Evolutionary conservation across 2,329 filamentous ascomycete genomes (phyloP).

Genomic region (Colletotrichum camelliae): DNA sequence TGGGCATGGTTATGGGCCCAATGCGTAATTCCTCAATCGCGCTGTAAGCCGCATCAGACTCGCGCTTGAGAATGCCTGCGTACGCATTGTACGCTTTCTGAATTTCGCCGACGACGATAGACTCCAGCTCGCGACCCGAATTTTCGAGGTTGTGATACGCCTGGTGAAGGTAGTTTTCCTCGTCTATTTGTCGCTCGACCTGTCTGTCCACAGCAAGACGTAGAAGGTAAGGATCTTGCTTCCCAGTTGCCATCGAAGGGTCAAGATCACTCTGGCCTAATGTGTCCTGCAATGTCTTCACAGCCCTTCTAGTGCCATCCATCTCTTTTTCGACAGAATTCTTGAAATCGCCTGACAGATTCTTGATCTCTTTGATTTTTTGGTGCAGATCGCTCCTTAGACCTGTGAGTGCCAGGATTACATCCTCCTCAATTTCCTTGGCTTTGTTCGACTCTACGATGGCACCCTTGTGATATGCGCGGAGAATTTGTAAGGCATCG

Average conservation of each 20-base stretch:
- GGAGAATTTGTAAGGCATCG: constrained; percentile 82
- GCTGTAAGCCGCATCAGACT: constrained; percentile 81
- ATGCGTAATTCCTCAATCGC: constrained; percentile 81
- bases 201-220: constrained; percentile 87
- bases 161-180: constrained; percentile 96
- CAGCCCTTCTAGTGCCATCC: constrained; percentile 79
- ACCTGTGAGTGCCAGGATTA: constrained; percentile 85
- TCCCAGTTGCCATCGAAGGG: constrained; percentile 75
- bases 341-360: constrained; percentile 92
- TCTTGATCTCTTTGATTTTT: constrained; percentile 99
- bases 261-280: constrained; percentile 82
- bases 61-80: constrained; percentile 87
- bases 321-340: constrained; percentile 96
- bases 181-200: constrained; percentile 90
- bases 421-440: constrained; percentile 87
- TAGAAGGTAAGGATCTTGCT: constrained; percentile 90
- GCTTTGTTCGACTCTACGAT: constrained; percentile 86
- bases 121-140: constrained; percentile 92
- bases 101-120: constrained; percentile 95
- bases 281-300: constrained; percentile 81
- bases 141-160: constrained; percentile 94
- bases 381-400: constrained; percentile 87
- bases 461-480: constrained; percentile 81
- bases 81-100: constrained; percentile 98
- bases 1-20: constrained; percentile 90